Evolutionary conservation across 176 grass and related monocot genomes (phyloP), one percentile per base, ranked within the genome.

Genomic region (Raddia guianensis): DNA sequence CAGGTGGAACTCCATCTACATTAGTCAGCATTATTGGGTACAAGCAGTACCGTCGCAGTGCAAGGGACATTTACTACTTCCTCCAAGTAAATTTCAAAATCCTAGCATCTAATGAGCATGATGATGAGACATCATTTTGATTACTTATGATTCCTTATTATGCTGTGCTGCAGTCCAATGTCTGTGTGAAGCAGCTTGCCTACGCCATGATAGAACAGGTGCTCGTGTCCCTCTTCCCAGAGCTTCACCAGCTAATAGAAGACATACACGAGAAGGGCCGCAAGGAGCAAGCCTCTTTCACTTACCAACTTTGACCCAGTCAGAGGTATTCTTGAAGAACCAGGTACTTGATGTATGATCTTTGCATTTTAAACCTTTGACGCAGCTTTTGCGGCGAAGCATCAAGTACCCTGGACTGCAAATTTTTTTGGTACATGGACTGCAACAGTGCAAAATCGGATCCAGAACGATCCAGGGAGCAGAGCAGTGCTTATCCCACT

Each of bases 11-110:
- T 91, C 86, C 93, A 72, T 70, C 96, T 10, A 80, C 96, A 40
- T 88, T 99, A 85, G 92, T 99, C 70, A 95, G 96, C 84, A 91
- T 99, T 81, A 93, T 99, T 71, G 96, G 96, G 49, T 76, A 87
- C 82, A 93, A 90, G 72, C 86, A 94, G 76, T 99, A 99, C 57
- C 82, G 72, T 19, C 89, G 89, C 11, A 88, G 93, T 48, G 86
- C 93, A 49, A 88, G 82, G 75, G 96, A 99, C 61, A 86, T 99
- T 5, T 99, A 99, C 76, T 99, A 95, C 83, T 99, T 96, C 85
- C 84, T 99, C 62, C 96, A 99, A 84, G 96, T 82, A 78, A 87
- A 70, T 83, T 73, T 45, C 32, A 21, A 43, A 70, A 73, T 14
- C 32, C 27, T 52, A 63, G n/a, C 46, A 82, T 34, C 21, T 15